Evolutionary conservation across 2,329 filamentous ascomycete species (phyloP).

Genomic region (Aspergillus sp.): DNA sequence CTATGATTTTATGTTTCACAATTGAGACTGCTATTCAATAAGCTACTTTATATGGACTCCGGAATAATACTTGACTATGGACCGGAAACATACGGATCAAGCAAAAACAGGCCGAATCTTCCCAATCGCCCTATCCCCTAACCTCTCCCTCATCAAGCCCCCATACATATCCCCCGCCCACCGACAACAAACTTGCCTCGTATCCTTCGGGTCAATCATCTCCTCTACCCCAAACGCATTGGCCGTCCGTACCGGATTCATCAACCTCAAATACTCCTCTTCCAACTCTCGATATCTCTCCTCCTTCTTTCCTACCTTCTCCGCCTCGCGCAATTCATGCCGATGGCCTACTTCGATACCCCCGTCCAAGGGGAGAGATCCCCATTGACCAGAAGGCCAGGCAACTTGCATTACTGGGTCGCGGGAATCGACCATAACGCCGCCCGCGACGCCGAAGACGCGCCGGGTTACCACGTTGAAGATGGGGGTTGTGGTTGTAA

Average conservation of each 20-base stretch:
- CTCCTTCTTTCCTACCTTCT: slow-evolving; percentile 44
- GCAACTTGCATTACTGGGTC: slow-evolving; percentile 56
- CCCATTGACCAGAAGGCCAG: slow-evolving; percentile 60
- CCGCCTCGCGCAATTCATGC: slow-evolving; percentile 52
- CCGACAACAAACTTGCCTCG: slow-evolving; percentile 48
- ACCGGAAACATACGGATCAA: slow-evolving; percentile 30
- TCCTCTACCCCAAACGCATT: slow-evolving; percentile 60
- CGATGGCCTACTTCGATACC: slow-evolving; percentile 60
- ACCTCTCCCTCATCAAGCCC: slow-evolving; percentile 44
- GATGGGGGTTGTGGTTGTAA: slow-evolving; percentile 55
- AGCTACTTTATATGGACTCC: too few relatives aligned
- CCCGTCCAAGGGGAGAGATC: slow-evolving; percentile 55
- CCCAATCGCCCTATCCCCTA: slow-evolving; percentile 37
- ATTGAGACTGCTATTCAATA: too few relatives aligned
- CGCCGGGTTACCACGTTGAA: slow-evolving; percentile 58
- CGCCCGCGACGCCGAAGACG: slow-evolving; percentile 58
- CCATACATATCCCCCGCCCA: slow-evolving; percentile 54
- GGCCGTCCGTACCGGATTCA: slow-evolving; percentile 59
- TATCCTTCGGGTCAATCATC: slow-evolving; percentile 57
- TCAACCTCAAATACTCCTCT: slow-evolving; percentile 53
- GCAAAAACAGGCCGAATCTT: slow-evolving; percentile 40
- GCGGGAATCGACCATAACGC: slow-evolving; percentile 57
- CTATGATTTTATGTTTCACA: too few relatives aligned
- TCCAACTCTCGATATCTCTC: slow-evolving; percentile 52
- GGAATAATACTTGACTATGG: too few relatives aligned